A percentile compares a stretch with the other conserved stretches of the same genome.
Evolutionary conservation across 2,329 filamentous ascomycete genomes (phyloP).

Genomic region (Aspergillus sp.): DNA sequence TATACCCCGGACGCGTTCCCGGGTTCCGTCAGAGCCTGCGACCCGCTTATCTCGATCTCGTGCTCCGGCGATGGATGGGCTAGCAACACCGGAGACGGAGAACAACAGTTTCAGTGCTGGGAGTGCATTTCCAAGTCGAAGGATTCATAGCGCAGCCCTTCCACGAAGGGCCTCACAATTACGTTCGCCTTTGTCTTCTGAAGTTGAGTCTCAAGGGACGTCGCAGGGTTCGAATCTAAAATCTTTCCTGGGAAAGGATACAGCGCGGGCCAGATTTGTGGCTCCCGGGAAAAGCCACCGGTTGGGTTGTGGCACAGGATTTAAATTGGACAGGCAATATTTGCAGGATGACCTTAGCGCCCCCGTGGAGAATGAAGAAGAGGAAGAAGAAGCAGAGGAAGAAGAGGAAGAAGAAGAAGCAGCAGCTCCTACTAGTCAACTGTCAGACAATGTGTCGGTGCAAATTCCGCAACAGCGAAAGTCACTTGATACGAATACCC

Average conservation of each 20-base stretch:
- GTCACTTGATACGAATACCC: conserved; percentile 17
- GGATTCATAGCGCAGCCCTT: conserved; percentile 27
- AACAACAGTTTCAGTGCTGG: conserved; percentile 23
- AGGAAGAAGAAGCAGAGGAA: neutral
- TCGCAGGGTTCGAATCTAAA: conserved; percentile 10
- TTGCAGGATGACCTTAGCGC: conserved; percentile 8
- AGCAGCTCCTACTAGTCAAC: conserved; percentile 16
- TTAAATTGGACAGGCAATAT: conserved; percentile 6
- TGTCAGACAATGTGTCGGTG: neutral
- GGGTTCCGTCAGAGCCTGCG: conserved; percentile 44
- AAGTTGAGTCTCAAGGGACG: conserved; percentile 19
- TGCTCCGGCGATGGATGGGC: conserved; percentile 23
- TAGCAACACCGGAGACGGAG: conserved; percentile 38
- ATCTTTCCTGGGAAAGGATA: conserved; percentile 12
- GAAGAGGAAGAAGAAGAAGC: conserved; percentile 2
- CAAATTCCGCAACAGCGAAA: conserved; percentile 11
- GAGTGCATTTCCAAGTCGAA: conserved; percentile 17
- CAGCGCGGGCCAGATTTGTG: conserved; percentile 6
- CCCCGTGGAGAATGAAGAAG: conserved; percentile 4
- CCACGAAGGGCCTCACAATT: conserved; percentile 26
- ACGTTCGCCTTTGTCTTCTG: conserved; percentile 27
- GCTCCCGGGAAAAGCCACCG: conserved; percentile 13
- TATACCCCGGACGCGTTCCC: conserved; percentile 24
- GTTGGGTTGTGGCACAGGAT: conserved; percentile 8
- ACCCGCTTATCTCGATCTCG: conserved; percentile 38